Conservation (phyloP, 1,284 basidiomycete genomes). For the Coniferiporia sulphurascens region DNA sequence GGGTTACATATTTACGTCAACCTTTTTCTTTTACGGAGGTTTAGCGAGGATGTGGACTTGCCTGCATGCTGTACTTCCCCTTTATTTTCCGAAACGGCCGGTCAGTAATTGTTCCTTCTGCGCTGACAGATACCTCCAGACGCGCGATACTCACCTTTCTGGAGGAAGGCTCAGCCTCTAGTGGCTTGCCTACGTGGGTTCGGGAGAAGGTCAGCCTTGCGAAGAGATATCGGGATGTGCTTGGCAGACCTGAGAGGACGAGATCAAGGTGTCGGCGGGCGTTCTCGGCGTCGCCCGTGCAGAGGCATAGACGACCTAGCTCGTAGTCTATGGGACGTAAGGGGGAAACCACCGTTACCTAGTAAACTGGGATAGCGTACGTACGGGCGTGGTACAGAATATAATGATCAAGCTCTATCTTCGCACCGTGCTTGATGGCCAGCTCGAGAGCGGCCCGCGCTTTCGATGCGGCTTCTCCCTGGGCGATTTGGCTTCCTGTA, state of each 20-base stretch:
- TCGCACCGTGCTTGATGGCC: slow-evolving; percentile 38
- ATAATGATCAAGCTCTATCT: slow-evolving; percentile 39
- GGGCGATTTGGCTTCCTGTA: neutral
- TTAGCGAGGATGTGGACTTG: slow-evolving; percentile 13
- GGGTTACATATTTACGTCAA: too few species aligned
- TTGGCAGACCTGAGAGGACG: slow-evolving; percentile 38
- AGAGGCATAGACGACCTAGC: slow-evolving; percentile 65
- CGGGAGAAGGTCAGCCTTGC: neutral
- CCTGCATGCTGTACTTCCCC: slow-evolving; percentile 34
- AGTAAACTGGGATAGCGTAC: neutral
- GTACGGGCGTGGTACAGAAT: slow-evolving; percentile 33
- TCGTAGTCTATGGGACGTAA: slow-evolving; percentile 58
- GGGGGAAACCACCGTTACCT: too few species aligned
- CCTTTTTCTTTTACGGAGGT: neutral
- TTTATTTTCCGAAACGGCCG: slow-evolving; percentile 3
- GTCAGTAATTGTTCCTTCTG: neutral
- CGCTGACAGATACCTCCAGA: neutral
- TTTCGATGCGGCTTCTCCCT: slow-evolving; percentile 2
- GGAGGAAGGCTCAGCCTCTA: slow-evolving; percentile 52
- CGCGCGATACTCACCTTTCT: slow-evolving; percentile 30
- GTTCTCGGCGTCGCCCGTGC: slow-evolving; percentile 49
- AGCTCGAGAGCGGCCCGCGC: slow-evolving; percentile 19
- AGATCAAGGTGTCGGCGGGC: slow-evolving; percentile 67
- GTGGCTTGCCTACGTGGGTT: slow-evolving; percentile 31
- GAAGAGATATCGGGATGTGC: neutral